Evolutionary conservation across 2,329 filamentous ascomycete genomes (phyloP), one percentile per base, ranked within the genome.

Genomic region (Lomentospora prolificans): DNA sequence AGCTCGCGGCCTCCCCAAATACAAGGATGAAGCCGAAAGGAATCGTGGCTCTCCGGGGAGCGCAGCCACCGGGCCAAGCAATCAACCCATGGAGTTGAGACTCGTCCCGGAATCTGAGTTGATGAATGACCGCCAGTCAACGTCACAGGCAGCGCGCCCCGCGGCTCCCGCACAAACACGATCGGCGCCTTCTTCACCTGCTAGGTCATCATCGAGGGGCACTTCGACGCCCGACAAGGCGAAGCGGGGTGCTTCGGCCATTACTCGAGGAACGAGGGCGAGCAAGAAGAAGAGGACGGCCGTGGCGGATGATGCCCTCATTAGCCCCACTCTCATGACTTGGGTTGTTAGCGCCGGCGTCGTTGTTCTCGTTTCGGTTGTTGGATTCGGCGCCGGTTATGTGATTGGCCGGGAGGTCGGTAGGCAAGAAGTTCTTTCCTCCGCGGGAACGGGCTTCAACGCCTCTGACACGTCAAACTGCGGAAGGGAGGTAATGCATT

Each of bases 1-100:
- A 0, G 94, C 92, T 1, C 82, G 94, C 46, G 87, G 87, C 3
- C 75, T 94, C 14, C 83, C 86, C 1, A 96, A 94, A 65, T 72
- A 75, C 14, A 75, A 75, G 51, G 74, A 77, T 52, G 74, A 77
- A 55, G 65, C 66, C 10, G 73, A 75, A 2, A 31, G 19, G 27
- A 52, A 28, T 28, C 17, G n/a, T 4, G 55, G 63, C 67, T 10
- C 61, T 66, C 53, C 57, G 63, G 50, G 41, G 36, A 50, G 63
- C 68, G 61, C 65, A 8, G 69, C 69, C 50, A 66, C 77, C 44
- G 68, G 75, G 4, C 72, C 72, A 3, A 74, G 76, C 62, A 70
- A 67, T 55, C 78, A 81, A 59, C 80, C 80, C 1, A 76, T 85
- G 68, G 78, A 79, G 58, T 66, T 86, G 41, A 75, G 79, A 14